Percentiles rank a stretch among this genome's conserved stretches.
Conservation (phyloP, 2,329 filamentous ascomycete genomes). For the Fusarium xyrophilum region DNA sequence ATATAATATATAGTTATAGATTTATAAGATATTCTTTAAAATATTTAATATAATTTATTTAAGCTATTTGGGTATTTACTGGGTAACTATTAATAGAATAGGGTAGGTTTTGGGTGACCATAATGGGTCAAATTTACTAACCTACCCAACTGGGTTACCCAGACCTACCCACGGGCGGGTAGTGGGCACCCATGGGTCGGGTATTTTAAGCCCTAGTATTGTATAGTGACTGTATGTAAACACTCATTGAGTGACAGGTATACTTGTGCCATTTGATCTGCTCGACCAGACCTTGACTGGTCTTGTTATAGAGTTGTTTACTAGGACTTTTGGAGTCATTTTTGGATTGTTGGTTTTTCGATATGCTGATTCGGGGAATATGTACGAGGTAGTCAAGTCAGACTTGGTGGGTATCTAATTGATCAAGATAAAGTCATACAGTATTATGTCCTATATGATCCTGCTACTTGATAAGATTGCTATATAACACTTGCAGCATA, state of each 20-base stretch:
- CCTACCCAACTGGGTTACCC: too few species aligned
- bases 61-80: too few species aligned
- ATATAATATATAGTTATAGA: too few species aligned
- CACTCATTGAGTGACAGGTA: rapidly evolving
- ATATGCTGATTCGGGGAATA: rapidly evolving
- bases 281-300: rapidly evolving
- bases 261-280: rapidly evolving
- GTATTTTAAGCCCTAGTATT: too few species aligned
- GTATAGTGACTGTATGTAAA: rapidly evolving
- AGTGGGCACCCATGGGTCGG: too few species aligned
- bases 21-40: too few species aligned
- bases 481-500: rapidly evolving
- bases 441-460: rapidly evolving
- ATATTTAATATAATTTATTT: too few species aligned
- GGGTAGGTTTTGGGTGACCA: too few species aligned
- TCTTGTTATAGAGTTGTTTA: neutral
- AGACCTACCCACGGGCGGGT: too few species aligned
- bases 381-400: rapidly evolving
- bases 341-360: rapidly evolving
- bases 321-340: neutral
- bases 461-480: rapidly evolving
- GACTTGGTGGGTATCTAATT: rapidly evolving
- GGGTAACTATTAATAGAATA: too few species aligned
- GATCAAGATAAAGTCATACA: rapidly evolving
- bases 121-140: too few species aligned